Evolutionary conservation across 306 rosid genomes (phyloP).

Genomic region (Malus domestica): ASM211411v1 NC_041791.1:223001-223500

Average conservation of each 20-base stretch:
- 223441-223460: slow-evolving; percentile 53
- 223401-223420: slow-evolving; percentile 40
- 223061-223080: not conserved
- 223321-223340: slow-evolving; percentile 25
- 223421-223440: slow-evolving; percentile 47
- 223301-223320: not conserved
- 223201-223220: slow-evolving; percentile 35
- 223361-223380: slow-evolving; percentile 35
- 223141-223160: slow-evolving; percentile 59
- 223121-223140: slow-evolving; percentile 51
- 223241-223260: slow-evolving; percentile 43
- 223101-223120: slow-evolving; percentile 41
- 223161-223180: slow-evolving; percentile 41
- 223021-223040: not conserved
- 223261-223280: not conserved
- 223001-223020: not conserved
- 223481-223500: slow-evolving; percentile 12
- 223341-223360: slow-evolving; percentile 58
- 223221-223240: slow-evolving; percentile 48
- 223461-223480: slow-evolving; percentile 33
- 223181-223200: slow-evolving; percentile 23
- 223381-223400: slow-evolving; percentile 29
- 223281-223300: not conserved
- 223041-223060: not conserved
- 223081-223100: slow-evolving; percentile 52